Conservation (phyloP, 257 asterid genomes). For the Phtheirospermum japonicum region DNA sequence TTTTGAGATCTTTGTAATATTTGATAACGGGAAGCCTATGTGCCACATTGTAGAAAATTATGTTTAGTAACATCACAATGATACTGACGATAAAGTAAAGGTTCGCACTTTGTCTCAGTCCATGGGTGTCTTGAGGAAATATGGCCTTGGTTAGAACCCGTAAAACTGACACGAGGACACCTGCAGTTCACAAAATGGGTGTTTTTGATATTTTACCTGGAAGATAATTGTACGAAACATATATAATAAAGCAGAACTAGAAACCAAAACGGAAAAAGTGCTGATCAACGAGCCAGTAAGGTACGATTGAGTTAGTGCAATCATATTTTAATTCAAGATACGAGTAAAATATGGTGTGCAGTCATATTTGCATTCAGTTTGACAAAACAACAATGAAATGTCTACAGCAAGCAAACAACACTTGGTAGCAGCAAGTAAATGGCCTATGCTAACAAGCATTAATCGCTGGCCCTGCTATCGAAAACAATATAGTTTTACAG, state of each 20-base stretch:
- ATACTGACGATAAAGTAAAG: conserved; percentile 82
- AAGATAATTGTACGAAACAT: neutral
- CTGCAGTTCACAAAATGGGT: conserved; percentile 39
- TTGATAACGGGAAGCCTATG: conserved; percentile 78
- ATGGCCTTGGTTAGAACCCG: conserved; percentile 76
- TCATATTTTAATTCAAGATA: neutral
- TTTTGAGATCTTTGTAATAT: conserved; percentile 65
- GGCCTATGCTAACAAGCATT: neutral
- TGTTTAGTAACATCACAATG: conserved; percentile 61
- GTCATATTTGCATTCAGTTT: conserved; percentile 12
- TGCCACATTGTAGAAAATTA: conserved; percentile 65
- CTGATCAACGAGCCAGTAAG: conserved; percentile 6
- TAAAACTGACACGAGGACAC: conserved; percentile 79
- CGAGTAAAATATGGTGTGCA: neutral
- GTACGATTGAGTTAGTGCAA: neutral
- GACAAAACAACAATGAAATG: neutral
- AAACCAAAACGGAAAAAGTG: neutral
- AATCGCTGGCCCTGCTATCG: neutral
- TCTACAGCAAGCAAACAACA: conserved; percentile 14
- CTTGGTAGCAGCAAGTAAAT: neutral
- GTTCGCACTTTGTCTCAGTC: conserved; percentile 87
- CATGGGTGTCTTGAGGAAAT: conserved; percentile 75
- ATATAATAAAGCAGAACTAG: neutral
- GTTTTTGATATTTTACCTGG: conserved; percentile 11
- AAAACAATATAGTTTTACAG: conserved; percentile 5